Percentiles rank a stretch among this genome's conserved stretches.
Evolutionary conservation across 208 protist species (phyloP).

Genomic region (Crithidia expoeki): DNA sequence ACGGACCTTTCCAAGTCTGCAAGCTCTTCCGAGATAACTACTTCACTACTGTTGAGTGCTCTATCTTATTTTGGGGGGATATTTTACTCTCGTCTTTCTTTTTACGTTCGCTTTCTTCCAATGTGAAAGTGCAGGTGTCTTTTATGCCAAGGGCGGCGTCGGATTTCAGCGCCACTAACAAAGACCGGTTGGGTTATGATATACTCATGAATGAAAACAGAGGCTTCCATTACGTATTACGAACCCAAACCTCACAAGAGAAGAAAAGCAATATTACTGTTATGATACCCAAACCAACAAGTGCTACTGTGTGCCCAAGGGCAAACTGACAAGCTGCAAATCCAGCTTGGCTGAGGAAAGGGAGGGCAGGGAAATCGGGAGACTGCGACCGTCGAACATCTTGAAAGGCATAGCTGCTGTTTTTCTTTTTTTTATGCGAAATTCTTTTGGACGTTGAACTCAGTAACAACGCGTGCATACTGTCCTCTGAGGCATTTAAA

Average conservation of each 20-base stretch:
- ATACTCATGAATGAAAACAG: not conserved
- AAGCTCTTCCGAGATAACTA: no score
- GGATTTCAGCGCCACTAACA: not conserved
- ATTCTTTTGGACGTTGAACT: no score
- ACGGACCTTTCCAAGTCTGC: no score
- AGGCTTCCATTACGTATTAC: not conserved
- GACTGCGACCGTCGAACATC: no score
- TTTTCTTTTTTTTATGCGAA: no score
- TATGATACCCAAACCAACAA: not conserved
- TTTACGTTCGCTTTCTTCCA: conserved; percentile 9
- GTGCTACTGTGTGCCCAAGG: not conserved
- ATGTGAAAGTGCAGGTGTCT: not conserved
- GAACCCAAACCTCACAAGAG: not conserved
- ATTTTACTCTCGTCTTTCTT: conserved; percentile 14
- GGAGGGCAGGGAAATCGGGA: no score
- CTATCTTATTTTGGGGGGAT: conserved; percentile 17
- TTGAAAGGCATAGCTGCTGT: no score
- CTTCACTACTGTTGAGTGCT: conserved; percentile 8
- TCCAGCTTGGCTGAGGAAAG: no score
- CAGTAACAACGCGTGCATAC: no score
- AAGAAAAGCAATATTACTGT: no score
- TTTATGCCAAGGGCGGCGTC: not conserved
- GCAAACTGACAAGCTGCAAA: no score
- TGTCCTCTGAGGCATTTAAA: no score
- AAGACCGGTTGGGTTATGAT: not conserved